Evolutionary conservation across 2,329 filamentous ascomycete genomes (phyloP), one percentile per base, ranked within the genome.

Genomic region (Penicillium sp.): DNA sequence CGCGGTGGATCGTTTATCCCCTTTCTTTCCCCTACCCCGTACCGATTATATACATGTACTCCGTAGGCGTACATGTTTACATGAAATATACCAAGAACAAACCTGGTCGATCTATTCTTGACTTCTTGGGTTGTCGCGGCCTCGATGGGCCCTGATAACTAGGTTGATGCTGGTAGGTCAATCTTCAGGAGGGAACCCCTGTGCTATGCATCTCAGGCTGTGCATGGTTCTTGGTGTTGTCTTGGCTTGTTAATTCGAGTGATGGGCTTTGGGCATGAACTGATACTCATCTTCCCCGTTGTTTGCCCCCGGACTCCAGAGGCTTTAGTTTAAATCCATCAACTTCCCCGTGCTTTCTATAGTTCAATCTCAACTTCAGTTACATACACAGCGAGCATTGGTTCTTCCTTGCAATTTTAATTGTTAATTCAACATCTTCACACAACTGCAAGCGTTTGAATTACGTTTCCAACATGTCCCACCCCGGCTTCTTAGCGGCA

Each of bases 121-220:
- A 46, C 53, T 54, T 56, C 44, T 56, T 53, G 45, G 54, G 46
- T 35, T 31, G 23, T 50, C 22, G 22, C 35, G 46, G 49, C 41
- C 25, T 45, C 29, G 48, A 62, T 59, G 54, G 53, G 50, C 56
- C 59, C 35, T 42, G 56, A 63, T 60, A 59, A 47, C 53, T 31
- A 43, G 35, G 50, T 26, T 4, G 46, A 15, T n/a, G 47, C 58
- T 65, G 61, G 60, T 63, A 64, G 61, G 60, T 48, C 44, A 37
- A 12, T 54, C 54, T 43, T 54, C 51, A 48, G 37, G 35, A 49
- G 23, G 29, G 20, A 15, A 41, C 45, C 47, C 46, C 45, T 42
- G 29, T 47, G 7, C 37, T 50, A n/a, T 44, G 25, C 31, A 26
- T 46, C 33, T 27, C 31, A 26, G 49, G 52, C 52, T 49, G 46